A percentile compares a stretch with the other conserved stretches of the same genome.
These are phyloP conservation scores for Hygrophorus pudorinus DNA, from an alignment of 768 basidiomycete genomes.

Conservation along the genomic window DNA sequence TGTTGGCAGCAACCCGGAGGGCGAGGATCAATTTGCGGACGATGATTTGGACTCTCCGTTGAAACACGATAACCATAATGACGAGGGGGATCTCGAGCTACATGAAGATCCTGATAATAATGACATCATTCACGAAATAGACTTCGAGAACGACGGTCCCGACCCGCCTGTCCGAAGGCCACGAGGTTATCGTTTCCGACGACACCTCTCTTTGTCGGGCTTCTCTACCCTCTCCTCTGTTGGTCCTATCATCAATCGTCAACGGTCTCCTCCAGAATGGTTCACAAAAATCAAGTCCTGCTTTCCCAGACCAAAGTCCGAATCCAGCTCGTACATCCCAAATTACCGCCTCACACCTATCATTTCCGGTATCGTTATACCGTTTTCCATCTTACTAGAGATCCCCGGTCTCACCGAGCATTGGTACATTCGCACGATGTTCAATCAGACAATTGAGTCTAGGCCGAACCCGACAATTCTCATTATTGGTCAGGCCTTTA, in stretches of 20 bases:
- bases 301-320: constrained; percentile 15
- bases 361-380: constrained; percentile 56
- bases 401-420: constrained; percentile 71
- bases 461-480: constrained; percentile 48
- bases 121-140: constrained; percentile 12
- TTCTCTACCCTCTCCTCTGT: constrained; percentile 8
- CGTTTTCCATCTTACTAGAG: constrained; percentile 73
- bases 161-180: not conserved
- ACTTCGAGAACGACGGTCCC: constrained; percentile 4
- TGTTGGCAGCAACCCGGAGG: too few species aligned
- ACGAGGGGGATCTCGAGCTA: not conserved
- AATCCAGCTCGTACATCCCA: constrained; percentile 29
- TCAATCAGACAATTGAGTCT: constrained; percentile 34
- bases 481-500: constrained; percentile 50
- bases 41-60: constrained; percentile 4
- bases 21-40: not conserved
- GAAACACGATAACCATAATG: constrained; percentile 1
- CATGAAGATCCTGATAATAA: constrained; percentile 3
- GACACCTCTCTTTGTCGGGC: constrained; percentile 4
- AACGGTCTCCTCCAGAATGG: constrained; percentile 7
- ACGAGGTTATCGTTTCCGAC: not conserved
- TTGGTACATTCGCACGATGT: constrained; percentile 57
- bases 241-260: not conserved
- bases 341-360: constrained; percentile 59
- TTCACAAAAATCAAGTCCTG: constrained; percentile 7